A percentile compares a stretch with the other conserved stretches of the same genome.
Evolutionary conservation across 2,329 filamentous ascomycete genomes (phyloP).

Genomic region (Aurifilum marmelostoma): DNA sequence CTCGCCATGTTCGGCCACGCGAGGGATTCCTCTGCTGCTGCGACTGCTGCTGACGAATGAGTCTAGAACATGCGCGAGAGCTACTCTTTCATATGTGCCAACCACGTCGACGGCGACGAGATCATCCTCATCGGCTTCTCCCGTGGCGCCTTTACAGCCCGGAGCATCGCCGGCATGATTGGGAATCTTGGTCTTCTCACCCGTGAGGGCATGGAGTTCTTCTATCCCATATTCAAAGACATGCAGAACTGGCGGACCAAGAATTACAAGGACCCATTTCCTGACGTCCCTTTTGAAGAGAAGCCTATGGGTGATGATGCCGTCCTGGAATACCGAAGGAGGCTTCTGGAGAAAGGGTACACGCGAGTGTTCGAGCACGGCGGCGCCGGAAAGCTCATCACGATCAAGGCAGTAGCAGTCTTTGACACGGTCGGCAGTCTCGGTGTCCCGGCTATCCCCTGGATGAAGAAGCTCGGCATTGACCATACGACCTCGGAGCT

Average conservation of each 20-base stretch:
- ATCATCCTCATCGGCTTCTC: constrained; percentile 62
- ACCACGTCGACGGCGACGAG: constrained; percentile 62
- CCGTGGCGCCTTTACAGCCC: constrained; percentile 60
- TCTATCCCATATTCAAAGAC: constrained; percentile 60
- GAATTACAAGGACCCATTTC: constrained; percentile 52
- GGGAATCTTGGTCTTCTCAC: constrained; percentile 55
- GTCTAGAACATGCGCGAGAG: constrained; percentile 60
- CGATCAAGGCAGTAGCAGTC: constrained; percentile 53
- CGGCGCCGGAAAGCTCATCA: constrained; percentile 47
- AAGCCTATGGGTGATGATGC: constrained; percentile 52
- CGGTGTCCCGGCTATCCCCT: constrained; percentile 50
- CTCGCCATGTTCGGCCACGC: neutral
- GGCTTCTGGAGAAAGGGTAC: constrained; percentile 45
- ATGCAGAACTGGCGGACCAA: constrained; percentile 56
- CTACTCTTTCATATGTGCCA: constrained; percentile 65
- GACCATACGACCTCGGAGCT: constrained; percentile 48
- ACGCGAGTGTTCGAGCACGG: constrained; percentile 48
- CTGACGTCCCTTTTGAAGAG: constrained; percentile 48
- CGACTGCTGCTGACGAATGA: constrained; percentile 8
- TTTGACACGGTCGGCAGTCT: constrained; percentile 55
- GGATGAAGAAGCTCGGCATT: constrained; percentile 52
- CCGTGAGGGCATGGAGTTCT: constrained; percentile 55
- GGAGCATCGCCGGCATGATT: constrained; percentile 60
- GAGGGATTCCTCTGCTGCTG: no score
- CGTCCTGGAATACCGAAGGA: constrained; percentile 46